A percentile compares a stretch with the other conserved stretches of the same genome.
Conservation (phyloP, 2,329 filamentous ascomycete species). For the Tricladium varicosporioides region DNA sequence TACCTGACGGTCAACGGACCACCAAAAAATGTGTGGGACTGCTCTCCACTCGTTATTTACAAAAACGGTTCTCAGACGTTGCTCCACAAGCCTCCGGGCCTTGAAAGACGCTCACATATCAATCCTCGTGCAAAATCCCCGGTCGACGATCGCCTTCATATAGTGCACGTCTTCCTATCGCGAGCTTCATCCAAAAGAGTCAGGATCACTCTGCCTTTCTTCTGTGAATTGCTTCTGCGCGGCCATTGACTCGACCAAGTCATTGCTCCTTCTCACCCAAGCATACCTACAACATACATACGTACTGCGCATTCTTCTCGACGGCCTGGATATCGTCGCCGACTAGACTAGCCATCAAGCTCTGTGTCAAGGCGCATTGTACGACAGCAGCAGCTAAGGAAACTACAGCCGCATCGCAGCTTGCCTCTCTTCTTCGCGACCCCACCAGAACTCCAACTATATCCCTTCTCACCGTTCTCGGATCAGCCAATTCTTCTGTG, state of each 20-base stretch:
- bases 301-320: too few relatives aligned
- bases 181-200: slow-evolving; percentile 8
- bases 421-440: background rate
- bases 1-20: slow-evolving; percentile 23
- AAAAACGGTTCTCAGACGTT: slow-evolving; percentile 22
- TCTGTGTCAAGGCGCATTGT: slow-evolving; percentile 16
- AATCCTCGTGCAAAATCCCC: slow-evolving; percentile 7
- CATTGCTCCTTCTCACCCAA: background rate
- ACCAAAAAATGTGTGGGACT: slow-evolving; percentile 11
- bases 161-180: slow-evolving; percentile 6
- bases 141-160: slow-evolving; percentile 5
- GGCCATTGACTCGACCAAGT: background rate
- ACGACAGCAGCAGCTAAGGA: slow-evolving; percentile 1
- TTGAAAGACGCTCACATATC: slow-evolving; percentile 18
- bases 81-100: slow-evolving; percentile 13
- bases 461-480: background rate
- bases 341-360: slow-evolving; percentile 8
- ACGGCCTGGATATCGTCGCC: slow-evolving; percentile 1
- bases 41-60: slow-evolving; percentile 21
- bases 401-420: slow-evolving; percentile 6
- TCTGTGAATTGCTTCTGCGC: background rate
- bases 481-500: background rate
- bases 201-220: slow-evolving; percentile 12
- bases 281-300: too few relatives aligned
- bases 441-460: too few relatives aligned